Percentiles rank a stretch among this genome's conserved stretches.
phyloP scores from a whole-genome alignment of 768 basidiomycete species.

The Psilocybe azurescens region DNA sequence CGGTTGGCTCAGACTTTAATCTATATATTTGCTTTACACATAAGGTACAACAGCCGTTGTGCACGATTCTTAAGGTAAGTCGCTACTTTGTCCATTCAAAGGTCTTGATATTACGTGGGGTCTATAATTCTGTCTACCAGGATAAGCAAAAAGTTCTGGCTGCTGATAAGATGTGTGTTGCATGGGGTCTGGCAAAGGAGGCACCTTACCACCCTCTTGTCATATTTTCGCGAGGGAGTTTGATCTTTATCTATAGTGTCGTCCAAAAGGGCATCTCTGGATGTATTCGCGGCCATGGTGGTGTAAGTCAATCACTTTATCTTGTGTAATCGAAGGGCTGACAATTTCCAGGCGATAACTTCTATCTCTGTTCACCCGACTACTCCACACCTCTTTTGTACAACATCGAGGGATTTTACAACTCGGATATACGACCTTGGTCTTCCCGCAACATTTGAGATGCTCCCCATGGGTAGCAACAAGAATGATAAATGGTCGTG shows the following conservation, averaged over 20 bases:
- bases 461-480: conserved; percentile 10
- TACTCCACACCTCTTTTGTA: conserved; percentile 64
- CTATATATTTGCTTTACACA: conserved; percentile 44
- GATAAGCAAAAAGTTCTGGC: conserved; percentile 26
- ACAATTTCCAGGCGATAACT: conserved; percentile 71
- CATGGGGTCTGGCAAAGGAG: conserved; percentile 59
- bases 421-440: conserved; percentile 73
- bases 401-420: conserved; percentile 75
- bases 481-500: conserved; percentile 13
- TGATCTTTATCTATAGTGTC: conserved; percentile 62
- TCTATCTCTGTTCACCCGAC: conserved; percentile 69
- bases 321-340: too few species aligned
- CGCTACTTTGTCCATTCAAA: too few species aligned
- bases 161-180: conserved; percentile 46
- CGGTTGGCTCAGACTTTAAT: conserved; percentile 45
- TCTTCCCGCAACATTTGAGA: conserved; percentile 21
- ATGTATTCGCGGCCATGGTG: conserved; percentile 72
- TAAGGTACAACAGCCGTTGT: conserved; percentile 35
- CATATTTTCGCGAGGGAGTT: conserved; percentile 56
- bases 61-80: conserved; percentile 35
- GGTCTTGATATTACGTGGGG: too few species aligned
- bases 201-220: conserved; percentile 57
- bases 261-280: conserved; percentile 45
- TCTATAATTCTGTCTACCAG: conserved; percentile 14
- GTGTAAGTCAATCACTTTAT: conserved; percentile 59